Conservation (phyloP, 352 stramenopile species). For the Phytopythium cucurbitacearum region DNA sequence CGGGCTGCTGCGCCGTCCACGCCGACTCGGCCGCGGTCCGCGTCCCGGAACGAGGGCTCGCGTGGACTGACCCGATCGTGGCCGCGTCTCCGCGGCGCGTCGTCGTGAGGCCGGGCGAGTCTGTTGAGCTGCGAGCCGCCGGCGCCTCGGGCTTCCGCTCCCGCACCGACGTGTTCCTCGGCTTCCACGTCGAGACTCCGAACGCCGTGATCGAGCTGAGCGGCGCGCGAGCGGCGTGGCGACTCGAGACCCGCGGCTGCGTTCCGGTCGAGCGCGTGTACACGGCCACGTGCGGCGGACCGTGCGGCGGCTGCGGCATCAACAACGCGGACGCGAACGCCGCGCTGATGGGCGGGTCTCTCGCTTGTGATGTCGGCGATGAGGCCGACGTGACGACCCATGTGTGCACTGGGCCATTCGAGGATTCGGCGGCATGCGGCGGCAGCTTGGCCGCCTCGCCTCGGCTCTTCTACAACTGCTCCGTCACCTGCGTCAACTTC, state of each 20-base stretch:
- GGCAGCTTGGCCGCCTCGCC: slow-evolving; percentile 22
- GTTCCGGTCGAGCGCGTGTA: slow-evolving; percentile 44
- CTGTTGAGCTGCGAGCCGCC: slow-evolving; percentile 41
- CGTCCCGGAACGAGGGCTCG: slow-evolving; percentile 21
- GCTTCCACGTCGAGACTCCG: slow-evolving; percentile 64
- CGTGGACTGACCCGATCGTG: slow-evolving; percentile 16
- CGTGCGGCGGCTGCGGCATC: slow-evolving; percentile 17
- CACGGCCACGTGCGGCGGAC: slow-evolving; percentile 38
- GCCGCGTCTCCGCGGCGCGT: slow-evolving; percentile 28
- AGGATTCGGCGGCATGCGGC: slow-evolving; percentile 36
- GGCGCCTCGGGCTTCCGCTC: slow-evolving; percentile 56
- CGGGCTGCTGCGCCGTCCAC: slow-evolving; percentile 62
- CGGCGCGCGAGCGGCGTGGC: slow-evolving; percentile 40
- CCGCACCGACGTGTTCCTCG: slow-evolving; percentile 57
- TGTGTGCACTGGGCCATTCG: slow-evolving; percentile 49
- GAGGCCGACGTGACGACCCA: slow-evolving; percentile 45
- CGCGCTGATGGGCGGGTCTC: slow-evolving; percentile 21
- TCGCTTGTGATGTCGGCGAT: slow-evolving; percentile 21
- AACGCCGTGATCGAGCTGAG: slow-evolving; percentile 67
- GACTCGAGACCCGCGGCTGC: slow-evolving; percentile 57
- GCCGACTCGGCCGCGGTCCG: slow-evolving; percentile 44
- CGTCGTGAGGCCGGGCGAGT: slow-evolving; percentile 36
- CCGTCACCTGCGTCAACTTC: slow-evolving; percentile 46
- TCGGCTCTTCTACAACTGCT: slow-evolving; percentile 54
- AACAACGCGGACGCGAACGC: slow-evolving; percentile 43